Base-by-base conservation (phyloP, 2,329 filamentous ascomycete species). In the Alternaria postmessia region DNA sequence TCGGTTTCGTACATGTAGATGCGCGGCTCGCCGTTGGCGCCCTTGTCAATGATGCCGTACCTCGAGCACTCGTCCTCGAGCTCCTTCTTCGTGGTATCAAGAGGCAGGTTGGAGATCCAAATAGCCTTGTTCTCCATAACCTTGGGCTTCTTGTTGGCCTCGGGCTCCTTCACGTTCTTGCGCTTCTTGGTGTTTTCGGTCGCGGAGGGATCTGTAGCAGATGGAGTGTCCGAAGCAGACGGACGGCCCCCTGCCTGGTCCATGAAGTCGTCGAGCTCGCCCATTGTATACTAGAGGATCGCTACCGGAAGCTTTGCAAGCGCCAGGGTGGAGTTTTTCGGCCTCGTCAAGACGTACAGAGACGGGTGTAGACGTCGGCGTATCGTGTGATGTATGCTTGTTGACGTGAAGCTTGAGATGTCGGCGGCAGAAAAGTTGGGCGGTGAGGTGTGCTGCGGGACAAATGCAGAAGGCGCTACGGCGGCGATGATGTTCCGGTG, bases 1-100 rank as follows among this genome's bases (percentile, higher is more conserved):
- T 89, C 81, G 1, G 91, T 88, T 75, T 97, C 88, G 80, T 99
- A 99, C 78, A 99, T 88, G 81, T 97, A 98, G 80, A 99, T 94
- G 38, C 95, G 90, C 44, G 93, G 92, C 46, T 89, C 87, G 57
- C 92, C 91, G 71, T 89, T 93, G 73, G 97, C 94, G 66, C 97
- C 94, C 79, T 96, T 92, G 79, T 98, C 94, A 49, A 94, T 93
- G 66, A 99, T 94, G 67, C 98, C 91, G 73, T 88, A 96, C 77
- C 92, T 94, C 49, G 89, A 92, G 81, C 99, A 99, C 28, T 92
- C 84, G 24, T 93, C 87, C 67, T 91, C 86, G 16, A 99, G 88
- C 81, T 99, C 95, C 30, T 91, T 87, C 42, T 90, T 83, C 0
- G 90, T 92, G 43, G 88, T 90, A 76, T 98, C 92, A 39, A 84